Evolutionary conservation across 176 grass and related monocot genomes (phyloP).

Genomic region (Phoenix roebelenii): DNA sequence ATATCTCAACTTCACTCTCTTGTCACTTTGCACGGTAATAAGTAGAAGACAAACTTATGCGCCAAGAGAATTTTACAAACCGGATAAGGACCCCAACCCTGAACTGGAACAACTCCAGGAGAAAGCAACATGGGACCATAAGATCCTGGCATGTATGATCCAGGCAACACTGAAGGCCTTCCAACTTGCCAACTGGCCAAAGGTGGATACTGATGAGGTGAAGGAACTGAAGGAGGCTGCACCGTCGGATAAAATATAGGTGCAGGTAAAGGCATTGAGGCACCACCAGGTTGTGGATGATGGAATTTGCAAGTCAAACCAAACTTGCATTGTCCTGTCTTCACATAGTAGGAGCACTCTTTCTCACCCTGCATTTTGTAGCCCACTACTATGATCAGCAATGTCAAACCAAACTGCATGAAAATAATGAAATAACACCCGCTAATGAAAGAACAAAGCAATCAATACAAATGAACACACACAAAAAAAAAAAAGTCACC

Average conservation of each 20-base stretch:
- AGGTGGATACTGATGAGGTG: slow-evolving; percentile 55
- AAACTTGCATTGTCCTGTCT: slow-evolving; percentile 92
- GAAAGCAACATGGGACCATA: slow-evolving; percentile 73
- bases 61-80: slow-evolving; percentile 23
- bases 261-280: slow-evolving; percentile 13
- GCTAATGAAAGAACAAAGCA: not conserved
- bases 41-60: too few relatives aligned
- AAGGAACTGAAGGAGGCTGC: slow-evolving; percentile 23
- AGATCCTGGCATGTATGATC: slow-evolving; percentile 32
- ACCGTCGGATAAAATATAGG: slow-evolving; percentile 8
- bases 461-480: not conserved
- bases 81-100: slow-evolving; percentile 83
- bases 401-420: too few relatives aligned
- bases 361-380: slow-evolving; percentile 65
- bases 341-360: slow-evolving; percentile 80
- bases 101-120: slow-evolving; percentile 59
- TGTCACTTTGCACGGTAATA: not conserved
- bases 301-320: slow-evolving; percentile 67
- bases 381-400: too few relatives aligned
- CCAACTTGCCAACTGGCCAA: slow-evolving; percentile 52
- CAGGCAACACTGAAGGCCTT: slow-evolving; percentile 53
- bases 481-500: slow-evolving; percentile 19
- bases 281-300: slow-evolving; percentile 10
- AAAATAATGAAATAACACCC: too few relatives aligned
- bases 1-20: not conserved